phyloP scores from a whole-genome alignment of 2,329 filamentous ascomycete species.

The Verticillium longisporum region DNA sequence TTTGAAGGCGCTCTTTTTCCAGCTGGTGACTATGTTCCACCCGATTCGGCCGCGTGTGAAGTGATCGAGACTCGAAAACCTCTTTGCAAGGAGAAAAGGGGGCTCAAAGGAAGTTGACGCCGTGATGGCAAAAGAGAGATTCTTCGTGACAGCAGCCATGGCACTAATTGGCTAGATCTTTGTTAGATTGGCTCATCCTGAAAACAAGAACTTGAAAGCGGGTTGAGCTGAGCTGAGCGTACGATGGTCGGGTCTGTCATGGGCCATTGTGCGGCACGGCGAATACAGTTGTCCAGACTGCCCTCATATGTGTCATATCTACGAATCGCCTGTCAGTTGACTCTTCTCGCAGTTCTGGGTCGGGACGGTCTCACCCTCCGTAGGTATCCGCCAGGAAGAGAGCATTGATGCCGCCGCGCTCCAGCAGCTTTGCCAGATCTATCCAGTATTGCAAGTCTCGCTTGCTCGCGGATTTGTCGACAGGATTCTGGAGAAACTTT shows the following conservation, averaged over 20 bases:
- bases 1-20: conserved; percentile 55
- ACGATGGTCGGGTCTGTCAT: conserved; percentile 59
- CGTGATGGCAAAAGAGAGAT: conserved; percentile 56
- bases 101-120: conserved; percentile 57
- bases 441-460: conserved; percentile 56
- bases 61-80: conserved; percentile 57
- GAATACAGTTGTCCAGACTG: conserved; percentile 53
- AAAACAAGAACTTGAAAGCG: background rate
- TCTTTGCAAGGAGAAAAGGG: conserved; percentile 54
- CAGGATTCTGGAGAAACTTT: conserved; percentile 40
- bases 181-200: background rate
- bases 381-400: conserved; percentile 62
- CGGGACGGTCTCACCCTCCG: conserved; percentile 29
- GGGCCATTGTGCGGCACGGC: conserved; percentile 57
- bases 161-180: conserved; percentile 47
- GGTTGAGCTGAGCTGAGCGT: conserved; percentile 14
- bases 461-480: conserved; percentile 54
- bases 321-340: background rate
- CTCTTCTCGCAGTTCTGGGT: too few species aligned
- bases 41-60: conserved; percentile 54
- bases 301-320: conserved; percentile 54
- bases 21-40: conserved; percentile 59
- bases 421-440: conserved; percentile 54
- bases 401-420: conserved; percentile 56
- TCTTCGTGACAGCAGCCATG: conserved; percentile 62